A percentile compares a stretch with the other conserved stretches of the same genome.
These are phyloP conservation scores for Lasiosphaeriaceae sp. DNA, from an alignment of 495 filamentous ascomycete genomes.

Conservation along the genomic window DNA sequence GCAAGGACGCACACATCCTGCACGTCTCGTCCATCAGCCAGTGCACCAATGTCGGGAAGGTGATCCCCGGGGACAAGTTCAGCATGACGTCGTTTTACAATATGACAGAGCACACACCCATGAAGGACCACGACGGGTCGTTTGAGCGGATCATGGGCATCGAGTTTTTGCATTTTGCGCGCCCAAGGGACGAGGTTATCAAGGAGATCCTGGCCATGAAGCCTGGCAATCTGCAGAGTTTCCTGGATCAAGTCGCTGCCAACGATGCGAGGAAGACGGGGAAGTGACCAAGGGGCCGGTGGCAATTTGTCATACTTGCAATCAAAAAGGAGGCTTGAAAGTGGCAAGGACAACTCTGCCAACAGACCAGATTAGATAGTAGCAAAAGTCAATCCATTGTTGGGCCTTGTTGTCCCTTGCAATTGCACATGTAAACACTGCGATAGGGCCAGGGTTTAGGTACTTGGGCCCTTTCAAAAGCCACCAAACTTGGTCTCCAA, in stretches of 20 bases:
- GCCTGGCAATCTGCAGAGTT: not conserved
- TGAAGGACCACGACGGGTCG: conserved; percentile 6
- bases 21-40: conserved; percentile 13
- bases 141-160: conserved; percentile 13
- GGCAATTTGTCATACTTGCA: too few species aligned
- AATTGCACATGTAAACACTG: too few species aligned
- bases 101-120: conserved; percentile 5
- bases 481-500: too few species aligned
- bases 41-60: conserved; percentile 1
- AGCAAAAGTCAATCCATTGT: too few species aligned
- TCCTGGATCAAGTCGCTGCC: not conserved
- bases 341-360: too few species aligned
- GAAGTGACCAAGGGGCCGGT: too few species aligned
- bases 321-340: too few species aligned
- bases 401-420: too few species aligned
- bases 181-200: conserved; percentile 1
- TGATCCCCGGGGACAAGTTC: conserved; percentile 1
- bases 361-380: too few species aligned
- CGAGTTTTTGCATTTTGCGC: conserved; percentile 12
- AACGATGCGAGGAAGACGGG: too few species aligned
- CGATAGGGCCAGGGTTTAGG: too few species aligned
- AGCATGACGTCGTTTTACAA: conserved; percentile 6
- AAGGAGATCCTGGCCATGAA: conserved; percentile 4
- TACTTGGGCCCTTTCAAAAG: too few species aligned
- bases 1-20: not conserved